Evolutionary conservation across 2,329 filamentous ascomycete genomes (phyloP).

Genomic region (Cytospora piceae): DNA sequence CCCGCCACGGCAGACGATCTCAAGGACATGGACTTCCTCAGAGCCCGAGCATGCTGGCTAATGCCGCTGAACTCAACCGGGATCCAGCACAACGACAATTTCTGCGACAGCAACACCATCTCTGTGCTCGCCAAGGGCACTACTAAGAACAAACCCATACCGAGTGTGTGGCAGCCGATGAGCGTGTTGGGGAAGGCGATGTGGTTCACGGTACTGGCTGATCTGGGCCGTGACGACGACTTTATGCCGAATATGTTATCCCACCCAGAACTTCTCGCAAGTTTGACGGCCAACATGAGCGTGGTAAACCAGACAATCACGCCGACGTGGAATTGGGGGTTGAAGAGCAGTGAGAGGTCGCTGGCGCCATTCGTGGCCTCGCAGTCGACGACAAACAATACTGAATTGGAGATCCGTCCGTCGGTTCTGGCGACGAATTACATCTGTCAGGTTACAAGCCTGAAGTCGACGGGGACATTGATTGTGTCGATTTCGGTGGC

Average conservation of each 20-base stretch:
- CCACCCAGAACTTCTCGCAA: background rate
- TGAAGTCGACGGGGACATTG: background rate
- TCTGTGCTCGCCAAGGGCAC: background rate
- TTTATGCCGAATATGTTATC: background rate
- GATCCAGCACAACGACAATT: background rate
- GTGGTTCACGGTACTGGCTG: constrained; percentile 6
- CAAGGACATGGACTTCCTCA: constrained; percentile 2
- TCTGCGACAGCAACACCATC: background rate
- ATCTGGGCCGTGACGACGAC: constrained; percentile 5
- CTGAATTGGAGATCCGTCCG: background rate
- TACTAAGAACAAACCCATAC: background rate
- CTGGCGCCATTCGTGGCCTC: background rate
- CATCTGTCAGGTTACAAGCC: background rate
- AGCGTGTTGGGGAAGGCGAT: background rate
- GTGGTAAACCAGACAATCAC: background rate
- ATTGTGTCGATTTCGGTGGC: background rate
- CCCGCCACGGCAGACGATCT: background rate
- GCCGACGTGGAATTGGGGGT: background rate
- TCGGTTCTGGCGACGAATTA: background rate
- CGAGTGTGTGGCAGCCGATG: constrained; percentile 2
- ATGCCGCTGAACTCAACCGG: constrained; percentile 2
- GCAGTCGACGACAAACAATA: background rate
- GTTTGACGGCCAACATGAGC: background rate
- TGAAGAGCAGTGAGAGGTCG: background rate
- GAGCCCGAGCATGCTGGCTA: background rate